A percentile compares a stretch with the other conserved stretches of the same genome.
phyloP scores from a whole-genome alignment of 2,329 filamentous ascomycete genomes.

The Fusarium brachygibbosum region DNA sequence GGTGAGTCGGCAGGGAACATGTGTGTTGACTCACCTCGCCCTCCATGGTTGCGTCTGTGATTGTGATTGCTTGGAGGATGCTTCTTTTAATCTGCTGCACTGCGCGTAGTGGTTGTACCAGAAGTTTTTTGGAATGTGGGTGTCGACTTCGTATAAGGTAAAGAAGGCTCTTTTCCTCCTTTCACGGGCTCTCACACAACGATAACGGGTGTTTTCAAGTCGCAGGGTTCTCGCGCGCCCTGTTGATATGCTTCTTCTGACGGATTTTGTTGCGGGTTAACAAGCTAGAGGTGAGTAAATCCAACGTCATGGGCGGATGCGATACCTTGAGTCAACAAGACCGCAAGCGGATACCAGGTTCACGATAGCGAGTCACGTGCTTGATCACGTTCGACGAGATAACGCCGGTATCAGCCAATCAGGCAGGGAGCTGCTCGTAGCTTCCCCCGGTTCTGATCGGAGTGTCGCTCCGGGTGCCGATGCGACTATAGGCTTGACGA shows the following conservation, averaged over 20 bases:
- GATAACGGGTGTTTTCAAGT: conserved; percentile 2
- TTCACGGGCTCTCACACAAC: conserved; percentile 14
- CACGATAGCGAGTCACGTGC: conserved; percentile 28
- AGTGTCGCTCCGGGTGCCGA: conserved; percentile 39
- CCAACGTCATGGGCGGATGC: conserved; percentile 42
- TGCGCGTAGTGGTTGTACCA: conserved; percentile 28
- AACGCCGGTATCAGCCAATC: no score
- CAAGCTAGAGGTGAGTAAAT: conserved; percentile 35
- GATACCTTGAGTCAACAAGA: conserved; percentile 36
- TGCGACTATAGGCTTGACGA: conserved; percentile 34
- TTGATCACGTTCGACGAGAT: neutral
- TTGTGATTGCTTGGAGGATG: conserved; percentile 18
- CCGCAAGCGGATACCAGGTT: conserved; percentile 31
- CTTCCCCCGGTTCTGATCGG: conserved; percentile 38
- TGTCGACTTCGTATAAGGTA: conserved; percentile 28
- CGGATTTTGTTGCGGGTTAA: conserved; percentile 39
- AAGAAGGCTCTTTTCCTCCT: neutral
- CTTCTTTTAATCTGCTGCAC: conserved; percentile 22
- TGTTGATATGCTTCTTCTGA: conserved; percentile 20
- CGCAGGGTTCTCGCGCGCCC: conserved; percentile 7
- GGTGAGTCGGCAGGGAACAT: neutral
- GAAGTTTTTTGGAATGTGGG: conserved; percentile 29
- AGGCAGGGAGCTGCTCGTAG: conserved; percentile 12
- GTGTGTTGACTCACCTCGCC: conserved; percentile 44
- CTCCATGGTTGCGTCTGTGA: conserved; percentile 40